Base-by-base conservation (phyloP, 169 alveolate species). In the Neospora caninum region DNA sequence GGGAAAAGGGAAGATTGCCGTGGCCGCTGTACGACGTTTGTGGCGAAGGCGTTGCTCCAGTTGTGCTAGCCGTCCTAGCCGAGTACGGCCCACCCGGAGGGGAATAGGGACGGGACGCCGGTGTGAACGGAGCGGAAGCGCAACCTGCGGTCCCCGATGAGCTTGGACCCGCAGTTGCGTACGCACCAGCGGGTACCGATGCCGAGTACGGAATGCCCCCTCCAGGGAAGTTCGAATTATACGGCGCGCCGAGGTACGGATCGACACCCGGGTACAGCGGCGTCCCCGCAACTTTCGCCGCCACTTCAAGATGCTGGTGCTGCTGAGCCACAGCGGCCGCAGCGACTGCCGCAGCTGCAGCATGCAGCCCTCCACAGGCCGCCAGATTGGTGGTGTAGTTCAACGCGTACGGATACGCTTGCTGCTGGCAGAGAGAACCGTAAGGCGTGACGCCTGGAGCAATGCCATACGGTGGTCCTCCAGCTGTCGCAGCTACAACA, bases 201-300 rank as follows among this genome's bases (percentile, higher is more conserved):
- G 45, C 87, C 87, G 87, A 38, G 87, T 78, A 78, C 87, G 87
- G 87, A 39, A 78, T 1, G 29, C 53, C 87, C 87, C 87, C 87
- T 78, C 41, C 87, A 31, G 83, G 9, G 87, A 25, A 78, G 31
- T 20, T 34, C 42, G 87, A 78, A 25, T 34, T 78, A 25, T 78
- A 78, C 87, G 87, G 53, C 20, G 87, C 87, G n/a, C 87, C 87
- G 87, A 78, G 41, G 87, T 38, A 78, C 42, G 45, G 87, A 34
- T 20, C 7, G 38, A 82, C 67, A 25, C 89, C 39, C 89, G 38
- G 89, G 38, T 82, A 82, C 67, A 82, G 16, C 36, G 89, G 67
- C 7, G 89, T 41, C 10, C 70, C 67, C 67, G 67, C 54, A 82
- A n/a, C 89, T 38, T 82, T 82, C 70, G 89, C 89, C 22, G 89